A percentile compares a stretch with the other conserved stretches of the same genome.
These are phyloP conservation scores for Racocetra persica DNA, from an alignment of 371 early-diverging fungal genomes.

Conservation along the genomic window DNA sequence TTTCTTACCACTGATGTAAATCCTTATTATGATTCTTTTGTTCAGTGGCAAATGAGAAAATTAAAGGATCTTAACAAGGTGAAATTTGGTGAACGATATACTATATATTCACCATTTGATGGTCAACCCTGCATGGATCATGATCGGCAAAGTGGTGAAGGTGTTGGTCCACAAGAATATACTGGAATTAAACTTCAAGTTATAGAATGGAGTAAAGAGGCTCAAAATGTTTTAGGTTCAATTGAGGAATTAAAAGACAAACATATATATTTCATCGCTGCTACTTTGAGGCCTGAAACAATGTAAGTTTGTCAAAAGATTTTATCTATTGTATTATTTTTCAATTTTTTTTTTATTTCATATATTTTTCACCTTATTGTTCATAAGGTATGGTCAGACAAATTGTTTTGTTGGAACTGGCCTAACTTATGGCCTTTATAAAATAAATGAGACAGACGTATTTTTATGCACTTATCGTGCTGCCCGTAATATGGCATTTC, in stretches of 20 bases:
- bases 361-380: background rate
- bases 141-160: slow-evolving; percentile 98
- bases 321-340: background rate
- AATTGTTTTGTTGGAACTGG: slow-evolving; percentile 97
- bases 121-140: slow-evolving; percentile 99
- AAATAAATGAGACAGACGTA: slow-evolving; percentile 77
- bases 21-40: slow-evolving; percentile 99
- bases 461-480: slow-evolving; percentile 93
- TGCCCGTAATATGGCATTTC: slow-evolving; percentile 96
- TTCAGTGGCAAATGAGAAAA: slow-evolving; percentile 99
- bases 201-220: slow-evolving; percentile 63
- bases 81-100: slow-evolving; percentile 98
- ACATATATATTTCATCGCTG: slow-evolving; percentile 92
- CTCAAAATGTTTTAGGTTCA: slow-evolving; percentile 57
- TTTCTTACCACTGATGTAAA: slow-evolving; percentile 99
- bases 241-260: slow-evolving; percentile 67
- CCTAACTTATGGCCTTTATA: slow-evolving; percentile 88
- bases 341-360: background rate
- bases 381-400: slow-evolving; percentile 80
- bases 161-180: slow-evolving; percentile 96
- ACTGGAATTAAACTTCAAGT: slow-evolving; percentile 93
- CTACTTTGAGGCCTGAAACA: slow-evolving; percentile 97
- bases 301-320: slow-evolving; percentile 72
- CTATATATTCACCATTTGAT: slow-evolving; percentile 97
- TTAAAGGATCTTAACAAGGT: slow-evolving; percentile 85